phyloP scores from a whole-genome alignment of 305 asterid species.

The Plantago lanceolata region DNA sequence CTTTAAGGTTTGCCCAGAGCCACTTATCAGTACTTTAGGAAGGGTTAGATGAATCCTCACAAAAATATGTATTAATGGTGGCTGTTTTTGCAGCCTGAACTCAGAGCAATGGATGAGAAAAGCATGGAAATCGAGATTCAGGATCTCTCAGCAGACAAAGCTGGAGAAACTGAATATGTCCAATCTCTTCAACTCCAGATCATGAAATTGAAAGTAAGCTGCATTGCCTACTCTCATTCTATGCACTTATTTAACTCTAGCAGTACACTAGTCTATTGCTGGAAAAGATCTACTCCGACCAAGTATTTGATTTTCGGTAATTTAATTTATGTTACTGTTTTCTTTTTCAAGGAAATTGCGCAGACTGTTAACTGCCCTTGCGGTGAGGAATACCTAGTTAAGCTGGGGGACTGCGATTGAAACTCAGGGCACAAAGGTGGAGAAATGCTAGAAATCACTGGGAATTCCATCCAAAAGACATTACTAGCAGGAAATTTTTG shows the following conservation, averaged over 20 bases:
- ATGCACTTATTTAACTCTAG: slow-evolving; percentile 18
- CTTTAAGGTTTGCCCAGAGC: slow-evolving; percentile 38
- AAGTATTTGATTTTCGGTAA: slow-evolving; percentile 12
- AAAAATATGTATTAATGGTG: slow-evolving; percentile 1
- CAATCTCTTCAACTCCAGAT: slow-evolving; percentile 72
- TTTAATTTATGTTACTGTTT: slow-evolving; percentile 7
- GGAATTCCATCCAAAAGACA: too few species aligned
- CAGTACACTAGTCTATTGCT: neutral
- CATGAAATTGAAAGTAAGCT: slow-evolving; percentile 51
- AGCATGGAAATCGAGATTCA: slow-evolving; percentile 63
- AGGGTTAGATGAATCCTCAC: too few species aligned
- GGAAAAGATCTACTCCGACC: too few species aligned
- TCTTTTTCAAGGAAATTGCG: slow-evolving; percentile 49
- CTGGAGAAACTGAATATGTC: slow-evolving; percentile 64
- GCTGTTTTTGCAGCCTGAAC: slow-evolving; percentile 53
- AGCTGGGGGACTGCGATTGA: slow-evolving; percentile 34
- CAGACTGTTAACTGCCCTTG: slow-evolving; percentile 61
- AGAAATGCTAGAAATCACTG: slow-evolving; percentile 15
- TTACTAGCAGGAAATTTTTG: too few species aligned
- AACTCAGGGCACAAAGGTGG: slow-evolving; percentile 22
- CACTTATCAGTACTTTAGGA: too few species aligned
- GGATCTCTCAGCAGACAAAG: slow-evolving; percentile 65
- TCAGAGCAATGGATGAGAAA: slow-evolving; percentile 49
- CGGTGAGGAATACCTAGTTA: slow-evolving; percentile 58
- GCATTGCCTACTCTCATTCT: slow-evolving; percentile 19